phyloP scores from a whole-genome alignment of 768 basidiomycete genomes.

The Boletus speciosus region DNA sequence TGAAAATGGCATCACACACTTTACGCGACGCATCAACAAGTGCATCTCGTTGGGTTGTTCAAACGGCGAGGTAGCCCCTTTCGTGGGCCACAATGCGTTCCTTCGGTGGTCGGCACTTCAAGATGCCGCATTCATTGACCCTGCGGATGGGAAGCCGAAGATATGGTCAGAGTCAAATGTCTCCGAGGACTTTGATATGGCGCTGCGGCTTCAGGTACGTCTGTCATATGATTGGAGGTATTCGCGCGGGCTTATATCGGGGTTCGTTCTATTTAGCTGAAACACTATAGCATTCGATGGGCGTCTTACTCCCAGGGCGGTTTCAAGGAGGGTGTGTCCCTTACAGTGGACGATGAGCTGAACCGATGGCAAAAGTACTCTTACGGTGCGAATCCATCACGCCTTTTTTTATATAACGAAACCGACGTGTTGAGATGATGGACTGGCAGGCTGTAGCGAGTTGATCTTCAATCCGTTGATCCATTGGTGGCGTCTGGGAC shows the following conservation, averaged over 20 bases:
- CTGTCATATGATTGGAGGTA: background rate
- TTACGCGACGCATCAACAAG: constrained; percentile 85
- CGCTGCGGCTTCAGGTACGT: constrained; percentile 45
- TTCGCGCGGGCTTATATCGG: background rate
- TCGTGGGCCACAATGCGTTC: constrained; percentile 88
- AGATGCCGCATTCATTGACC: constrained; percentile 74
- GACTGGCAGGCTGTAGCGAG: constrained; percentile 33
- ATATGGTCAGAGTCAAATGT: constrained; percentile 69
- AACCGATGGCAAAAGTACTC: constrained; percentile 92
- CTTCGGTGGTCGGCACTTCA: constrained; percentile 87
- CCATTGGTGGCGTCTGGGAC: constrained; percentile 74
- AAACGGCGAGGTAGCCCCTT: constrained; percentile 74
- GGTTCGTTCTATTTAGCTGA: constrained; percentile 10
- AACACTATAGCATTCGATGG: constrained; percentile 42
- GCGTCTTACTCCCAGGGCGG: constrained; percentile 85
- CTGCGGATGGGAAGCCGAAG: constrained; percentile 54
- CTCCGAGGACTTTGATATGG: constrained; percentile 73
- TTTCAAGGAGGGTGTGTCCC: constrained; percentile 92
- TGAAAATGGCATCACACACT: constrained; percentile 87
- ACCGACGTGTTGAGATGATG: constrained; percentile 32
- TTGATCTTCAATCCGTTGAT: constrained; percentile 84
- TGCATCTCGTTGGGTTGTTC: constrained; percentile 75
- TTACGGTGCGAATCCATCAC: constrained; percentile 51
- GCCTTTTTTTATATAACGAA: constrained; percentile 8
- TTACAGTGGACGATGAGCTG: constrained; percentile 90